Evolutionary conservation across 2,329 filamentous ascomycete genomes (phyloP), one percentile per base, ranked within the genome.

Genomic region (Neonectria magnoliae): DNA sequence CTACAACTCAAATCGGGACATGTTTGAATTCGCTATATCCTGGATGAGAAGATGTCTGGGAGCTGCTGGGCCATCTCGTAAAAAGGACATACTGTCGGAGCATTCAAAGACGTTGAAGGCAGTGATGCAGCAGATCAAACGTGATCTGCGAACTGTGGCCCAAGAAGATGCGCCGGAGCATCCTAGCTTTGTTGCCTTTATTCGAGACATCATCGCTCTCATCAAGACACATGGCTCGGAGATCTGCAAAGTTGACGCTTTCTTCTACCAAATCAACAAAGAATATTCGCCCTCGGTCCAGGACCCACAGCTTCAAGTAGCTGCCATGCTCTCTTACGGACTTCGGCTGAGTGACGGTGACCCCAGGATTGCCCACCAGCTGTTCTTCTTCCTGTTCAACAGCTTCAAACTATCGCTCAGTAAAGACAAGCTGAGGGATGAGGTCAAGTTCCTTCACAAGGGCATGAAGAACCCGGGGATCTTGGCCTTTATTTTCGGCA

Each of bases 381-480:
- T 89, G 4, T 89, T 89, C 71, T 85, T 84, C 73, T 86, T 87
- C 62, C 78, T 89, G 2, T 84, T 83, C 71, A 85, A 85, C 68
- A 87, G 84, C 73, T 87, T 87, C 73, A 88, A 87, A 71, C 77
- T 84, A 57, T 84, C 85, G 0, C 73, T 89, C 3, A 80, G 81
- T 47, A 84, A 84, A 61, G 78, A 82, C 60, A 81, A 79, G 55
- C 77, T 88, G n/a, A 72, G 71, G 6, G 80, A 83, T 6, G 84
- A 88, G 69, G 75, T 79, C 29, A 68, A 62, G 5, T 82, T 88
- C 55, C 69, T 89, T 20, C 76, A 76, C 38, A 78, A 78, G 58
- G 84, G 84, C n/a, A 83, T 88, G 82, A 76, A 73, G n/a, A 79
- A 84, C 44, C 57, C 63, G 8, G 74, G 73, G 2, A 80, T 89